Percentiles rank a stretch among this genome's conserved stretches.
Evolutionary conservation across 1,139 yeast species (phyloP).

Genomic region (Pneumocystis jirovecii): DNA sequence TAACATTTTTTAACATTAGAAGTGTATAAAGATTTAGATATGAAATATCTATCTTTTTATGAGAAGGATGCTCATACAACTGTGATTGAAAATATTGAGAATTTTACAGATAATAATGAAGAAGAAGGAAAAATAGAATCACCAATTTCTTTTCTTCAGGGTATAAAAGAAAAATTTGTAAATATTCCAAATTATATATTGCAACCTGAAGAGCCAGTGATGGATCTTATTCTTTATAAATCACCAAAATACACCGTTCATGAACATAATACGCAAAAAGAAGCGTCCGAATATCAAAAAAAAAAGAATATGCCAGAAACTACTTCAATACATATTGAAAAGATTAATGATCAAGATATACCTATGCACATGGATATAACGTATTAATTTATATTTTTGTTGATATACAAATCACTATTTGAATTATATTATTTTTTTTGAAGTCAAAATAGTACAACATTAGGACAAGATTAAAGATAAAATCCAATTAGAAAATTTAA

Average conservation of each 20-base stretch:
- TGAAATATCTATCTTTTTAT: constrained; percentile 3
- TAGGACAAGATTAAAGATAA: too few relatives aligned
- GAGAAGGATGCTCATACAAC: constrained; percentile 10
- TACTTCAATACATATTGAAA: not conserved
- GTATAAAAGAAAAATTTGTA: not conserved
- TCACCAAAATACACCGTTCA: not conserved
- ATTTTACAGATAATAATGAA: not conserved
- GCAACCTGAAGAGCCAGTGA: not conserved
- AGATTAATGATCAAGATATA: not conserved
- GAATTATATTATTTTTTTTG: not conserved
- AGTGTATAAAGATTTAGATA: not conserved
- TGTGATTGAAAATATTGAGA: constrained; percentile 7
- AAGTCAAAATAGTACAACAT: not conserved
- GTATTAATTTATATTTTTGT: not conserved
- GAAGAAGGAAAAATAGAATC: not conserved
- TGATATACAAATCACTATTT: not conserved
- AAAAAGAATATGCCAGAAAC: not conserved
- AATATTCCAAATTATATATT: not conserved
- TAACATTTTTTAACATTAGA: not conserved
- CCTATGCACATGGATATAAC: not conserved
- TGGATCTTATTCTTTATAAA: not conserved
- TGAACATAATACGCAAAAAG: not conserved
- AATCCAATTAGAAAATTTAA: too few relatives aligned
- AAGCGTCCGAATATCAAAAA: not conserved
- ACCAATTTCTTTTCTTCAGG: not conserved